Evolutionary conservation across 139 green algal genomes (phyloP), one percentile per base, ranked within the genome.

Genomic region (Spirogloea muscicola): DNA sequence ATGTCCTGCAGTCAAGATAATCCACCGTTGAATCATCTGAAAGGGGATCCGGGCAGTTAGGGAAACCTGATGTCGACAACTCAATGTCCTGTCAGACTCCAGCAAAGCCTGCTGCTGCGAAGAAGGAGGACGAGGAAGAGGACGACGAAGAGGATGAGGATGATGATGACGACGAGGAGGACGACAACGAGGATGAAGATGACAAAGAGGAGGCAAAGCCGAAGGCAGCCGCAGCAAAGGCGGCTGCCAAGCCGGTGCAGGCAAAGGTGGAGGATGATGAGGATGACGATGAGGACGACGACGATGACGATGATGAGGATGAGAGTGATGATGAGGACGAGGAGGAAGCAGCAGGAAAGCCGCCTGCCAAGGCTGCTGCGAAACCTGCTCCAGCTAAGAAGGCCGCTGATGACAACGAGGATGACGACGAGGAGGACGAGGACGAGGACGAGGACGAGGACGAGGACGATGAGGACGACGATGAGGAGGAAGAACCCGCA

Each of bases 291-390:
- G 44, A 52, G 16, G 44, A 52, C 13, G 16, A 16, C 44, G 44
- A 52, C 44, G 63, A 68, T 68, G 59, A 72, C 39, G 63, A 72
- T 36, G 63, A 72, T 72, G 39, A 63, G 33, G 63, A 60, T 13
- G 31, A 61, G 10, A 13, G n/a, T 60, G 63, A 72, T 39, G 63
- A 72, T 62, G 63, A 72, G 49, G 63, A 63, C 29, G 16, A 69
- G 43, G 31, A 69, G 18, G 6, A 4, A 7, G 60, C 41, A 6
- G 31, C 16, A 42, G 7, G 16, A 39, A 55, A 55, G 46, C 21
- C 21, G n/a, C n/a, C 46, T 55, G n/a, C 21, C n/a, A 21, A 21
- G n/a, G 21, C 46, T 21, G n/a, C 21, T 21, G n/a, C 21, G 21
- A 55, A 55, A 55, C 21, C 46, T 31, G 21, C 21, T 31, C 21